Percentiles rank a stretch among this genome's conserved stretches.
Evolutionary conservation across 495 filamentous ascomycete genomes (phyloP).

Genomic region (Daldinia childiae): DNA sequence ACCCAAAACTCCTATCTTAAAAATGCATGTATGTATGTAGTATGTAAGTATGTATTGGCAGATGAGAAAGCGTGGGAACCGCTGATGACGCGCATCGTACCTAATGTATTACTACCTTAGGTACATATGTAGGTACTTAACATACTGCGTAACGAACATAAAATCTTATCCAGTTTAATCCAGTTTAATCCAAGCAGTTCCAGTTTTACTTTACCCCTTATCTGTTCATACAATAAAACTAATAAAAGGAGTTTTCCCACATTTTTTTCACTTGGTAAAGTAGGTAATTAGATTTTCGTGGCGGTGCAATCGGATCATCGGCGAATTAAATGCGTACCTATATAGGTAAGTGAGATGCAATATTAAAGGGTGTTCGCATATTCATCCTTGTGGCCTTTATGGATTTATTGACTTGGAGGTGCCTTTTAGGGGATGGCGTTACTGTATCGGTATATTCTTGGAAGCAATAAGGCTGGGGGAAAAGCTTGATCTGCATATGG

Average conservation of each 20-base stretch:
- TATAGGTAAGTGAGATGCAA: conserved; percentile 1
- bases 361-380: conserved; percentile 32
- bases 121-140: too few relatives aligned
- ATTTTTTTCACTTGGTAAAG: neutral
- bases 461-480: conserved; percentile 8
- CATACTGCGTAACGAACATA: neutral
- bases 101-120: too few relatives aligned
- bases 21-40: too few relatives aligned
- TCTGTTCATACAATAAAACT: neutral
- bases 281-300: conserved; percentile 12
- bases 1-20: neutral
- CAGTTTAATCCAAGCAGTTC: neutral
- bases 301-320: conserved; percentile 19
- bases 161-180: neutral
- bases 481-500: conserved; percentile 3
- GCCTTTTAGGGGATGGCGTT: conserved; percentile 4
- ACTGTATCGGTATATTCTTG: neutral
- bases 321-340: conserved; percentile 13
- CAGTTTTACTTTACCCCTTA: neutral
- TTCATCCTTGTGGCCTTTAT: conserved; percentile 10
- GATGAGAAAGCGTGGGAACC: neutral
- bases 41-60: neutral
- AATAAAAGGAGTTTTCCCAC: conserved; percentile 8
- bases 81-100: neutral
- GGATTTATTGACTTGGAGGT: neutral